These are phyloP conservation scores for Mucor saturninus DNA, from an alignment of 371 early-diverging fungal genomes.

Conservation along the genomic window DNA sequence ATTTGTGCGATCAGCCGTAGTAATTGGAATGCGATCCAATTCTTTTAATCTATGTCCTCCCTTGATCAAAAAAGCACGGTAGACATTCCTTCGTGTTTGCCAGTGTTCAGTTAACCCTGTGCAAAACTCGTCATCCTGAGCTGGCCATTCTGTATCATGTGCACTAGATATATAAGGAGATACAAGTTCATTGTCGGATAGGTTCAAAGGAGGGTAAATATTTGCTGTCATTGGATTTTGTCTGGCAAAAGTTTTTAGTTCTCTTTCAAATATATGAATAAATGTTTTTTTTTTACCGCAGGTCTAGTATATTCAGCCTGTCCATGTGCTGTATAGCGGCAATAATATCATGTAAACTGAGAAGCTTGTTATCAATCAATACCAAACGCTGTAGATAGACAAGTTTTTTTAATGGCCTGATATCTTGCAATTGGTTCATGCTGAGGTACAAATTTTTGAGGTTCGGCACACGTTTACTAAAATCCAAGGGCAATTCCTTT, in stretches of 20 bases:
- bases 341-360: slow-evolving; percentile 40
- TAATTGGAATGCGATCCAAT: slow-evolving; percentile 47
- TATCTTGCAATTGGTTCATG: slow-evolving; percentile 51
- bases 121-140: slow-evolving; percentile 44
- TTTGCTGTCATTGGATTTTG: slow-evolving; percentile 39
- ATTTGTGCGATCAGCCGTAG: slow-evolving; percentile 11
- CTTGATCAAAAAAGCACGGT: slow-evolving; percentile 52
- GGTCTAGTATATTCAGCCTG: slow-evolving; percentile 50
- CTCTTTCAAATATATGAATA: background rate
- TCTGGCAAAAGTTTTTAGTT: slow-evolving; percentile 11
- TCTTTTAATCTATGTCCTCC: slow-evolving; percentile 45
- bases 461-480: slow-evolving; percentile 56
- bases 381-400: slow-evolving; percentile 52
- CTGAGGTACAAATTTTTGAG: slow-evolving; percentile 53
- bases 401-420: slow-evolving; percentile 50
- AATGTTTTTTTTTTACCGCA: slow-evolving; percentile 37
- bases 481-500: slow-evolving; percentile 49
- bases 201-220: slow-evolving; percentile 35
- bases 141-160: slow-evolving; percentile 46
- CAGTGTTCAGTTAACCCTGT: slow-evolving; percentile 43
- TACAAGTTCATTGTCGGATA: slow-evolving; percentile 8
- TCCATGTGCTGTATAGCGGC: slow-evolving; percentile 42
- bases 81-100: slow-evolving; percentile 46
- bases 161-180: slow-evolving; percentile 40
- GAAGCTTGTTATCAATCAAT: slow-evolving; percentile 57